These are phyloP conservation scores for Paulownia fortunei DNA, from an alignment of 257 asterid genomes.

Conservation along the genomic window DNA sequence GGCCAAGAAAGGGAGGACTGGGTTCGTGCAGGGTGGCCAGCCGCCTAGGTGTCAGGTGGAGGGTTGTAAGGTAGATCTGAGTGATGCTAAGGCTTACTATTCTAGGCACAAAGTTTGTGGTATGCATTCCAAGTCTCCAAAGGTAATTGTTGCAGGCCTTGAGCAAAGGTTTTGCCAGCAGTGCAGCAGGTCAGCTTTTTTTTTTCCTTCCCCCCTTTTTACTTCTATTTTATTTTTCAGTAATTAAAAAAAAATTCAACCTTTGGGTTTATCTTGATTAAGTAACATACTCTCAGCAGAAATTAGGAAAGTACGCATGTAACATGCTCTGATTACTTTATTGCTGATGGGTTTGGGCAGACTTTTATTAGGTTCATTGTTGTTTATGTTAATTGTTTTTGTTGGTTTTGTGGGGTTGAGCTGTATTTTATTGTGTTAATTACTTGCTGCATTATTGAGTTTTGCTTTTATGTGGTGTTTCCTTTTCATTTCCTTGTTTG, in stretches of 20 bases:
- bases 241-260: neutral
- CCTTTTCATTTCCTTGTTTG: slow-evolving; percentile 21
- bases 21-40: slow-evolving; percentile 59
- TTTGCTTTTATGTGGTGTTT: slow-evolving; percentile 13
- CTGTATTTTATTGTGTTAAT: neutral
- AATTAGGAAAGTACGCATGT: neutral
- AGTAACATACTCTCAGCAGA: neutral
- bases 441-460: slow-evolving; percentile 5
- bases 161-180: slow-evolving; percentile 99
- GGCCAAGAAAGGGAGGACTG: slow-evolving; percentile 68
- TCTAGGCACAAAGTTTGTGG: slow-evolving; percentile 94
- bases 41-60: slow-evolving; percentile 94
- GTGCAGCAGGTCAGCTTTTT: slow-evolving; percentile 83
- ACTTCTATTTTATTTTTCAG: neutral
- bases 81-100: slow-evolving; percentile 91
- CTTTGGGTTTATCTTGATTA: neutral
- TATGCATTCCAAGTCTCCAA: slow-evolving; percentile 80
- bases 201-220: neutral
- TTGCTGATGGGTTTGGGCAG: neutral
- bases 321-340: neutral
- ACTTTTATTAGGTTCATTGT: neutral
- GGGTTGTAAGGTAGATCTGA: slow-evolving; percentile 94
- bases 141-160: slow-evolving; percentile 81
- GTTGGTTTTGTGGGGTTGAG: slow-evolving; percentile 8
- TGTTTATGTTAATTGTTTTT: neutral